phyloP scores from a whole-genome alignment of 2,329 filamentous ascomycete genomes.

The Seiridium cupressi region DNA sequence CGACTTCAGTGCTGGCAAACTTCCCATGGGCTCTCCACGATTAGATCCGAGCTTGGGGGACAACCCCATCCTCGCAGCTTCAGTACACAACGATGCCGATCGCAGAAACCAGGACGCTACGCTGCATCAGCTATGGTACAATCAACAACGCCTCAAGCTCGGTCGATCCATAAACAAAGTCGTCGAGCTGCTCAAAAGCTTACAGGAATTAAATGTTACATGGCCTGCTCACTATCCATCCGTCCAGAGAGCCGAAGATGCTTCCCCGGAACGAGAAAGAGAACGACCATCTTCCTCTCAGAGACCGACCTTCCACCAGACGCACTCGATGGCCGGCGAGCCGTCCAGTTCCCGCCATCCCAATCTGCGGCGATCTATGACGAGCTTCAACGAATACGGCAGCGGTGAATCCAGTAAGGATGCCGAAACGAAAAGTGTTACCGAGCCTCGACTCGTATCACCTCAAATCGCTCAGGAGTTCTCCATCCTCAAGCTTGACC shows the following conservation, averaged over 20 bases:
- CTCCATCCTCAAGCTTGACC: constrained; percentile 88
- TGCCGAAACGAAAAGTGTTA: constrained; percentile 57
- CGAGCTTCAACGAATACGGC: constrained; percentile 60
- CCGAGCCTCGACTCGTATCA: constrained; percentile 81
- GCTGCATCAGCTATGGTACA: constrained; percentile 92
- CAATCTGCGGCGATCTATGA: constrained; percentile 67
- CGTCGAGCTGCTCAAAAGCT: constrained; percentile 75
- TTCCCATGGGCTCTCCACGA: constrained; percentile 29
- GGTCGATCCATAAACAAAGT: constrained; percentile 84
- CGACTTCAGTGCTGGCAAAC: constrained; percentile 38
- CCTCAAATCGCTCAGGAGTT: constrained; percentile 95
- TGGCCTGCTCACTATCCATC: constrained; percentile 97
- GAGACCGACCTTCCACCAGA: constrained; percentile 62
- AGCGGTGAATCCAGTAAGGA: constrained; percentile 71
- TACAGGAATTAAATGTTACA: constrained; percentile 84
- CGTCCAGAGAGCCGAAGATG: constrained; percentile 59
- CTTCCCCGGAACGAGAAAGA: constrained; percentile 25
- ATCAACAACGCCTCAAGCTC: constrained; percentile 85
- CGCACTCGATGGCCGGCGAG: constrained; percentile 58
- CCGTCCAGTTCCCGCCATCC: constrained; percentile 38
- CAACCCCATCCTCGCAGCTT: constrained; percentile 39
- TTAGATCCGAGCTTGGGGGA: constrained; percentile 47
- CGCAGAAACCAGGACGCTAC: constrained; percentile 72
- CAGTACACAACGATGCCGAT: constrained; percentile 55
- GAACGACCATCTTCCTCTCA: constrained; percentile 39